Base-by-base conservation (phyloP, 1,284 basidiomycete genomes). In the Trametes polyzona region DNA sequence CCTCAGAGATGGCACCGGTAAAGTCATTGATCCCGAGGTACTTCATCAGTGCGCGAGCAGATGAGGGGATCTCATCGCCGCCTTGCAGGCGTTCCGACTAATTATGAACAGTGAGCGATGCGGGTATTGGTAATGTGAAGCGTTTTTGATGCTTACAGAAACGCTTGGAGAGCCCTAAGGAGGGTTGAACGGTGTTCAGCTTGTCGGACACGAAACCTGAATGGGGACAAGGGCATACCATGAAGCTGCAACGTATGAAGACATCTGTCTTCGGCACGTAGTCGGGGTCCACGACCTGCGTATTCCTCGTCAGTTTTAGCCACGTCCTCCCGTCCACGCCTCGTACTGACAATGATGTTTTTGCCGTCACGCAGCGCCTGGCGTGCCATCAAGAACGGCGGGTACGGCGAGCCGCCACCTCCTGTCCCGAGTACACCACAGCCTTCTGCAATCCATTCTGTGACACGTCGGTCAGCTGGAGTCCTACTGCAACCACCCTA, bases 351-450 rank as follows among this genome's bases (percentile, higher is more conserved):
- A 21, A 75, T 73, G 46, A 82, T 74, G 12, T 69, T 60, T 6
- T 74, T 71, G 6, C 82, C 83, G 26, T 75, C 69, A 3, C 82
- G 71, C 30, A 83, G 65, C 64, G 81, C 72, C 65, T 83, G 78
- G 33, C 81, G 72, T 7, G 79, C 68, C 59, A 77, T 75, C 17
- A 82, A 62, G 65, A 77, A 83, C 9, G 75, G 70, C 11, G 78
- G 77, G 58, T 81, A 81, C 0, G 82, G 76, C 0, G 79, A 78
- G 4, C 82, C 82, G 4, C 83, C 82, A 10, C 83, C 83, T 2
- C 83, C 82, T 14, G 77, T 79, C 1, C 82, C 83, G 5, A 84
- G 68, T 29, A 83, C 74, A 48, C 80, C 82, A 60, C 81, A 83
- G 7, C 82, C 81, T 30, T 78, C 75, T 1, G 80, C 76, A 48